A percentile compares a stretch with the other conserved stretches of the same genome.
These are phyloP conservation scores for Blastomyces parvus DNA, from an alignment of 2,329 filamentous ascomycete species.

Conservation along the genomic window DNA sequence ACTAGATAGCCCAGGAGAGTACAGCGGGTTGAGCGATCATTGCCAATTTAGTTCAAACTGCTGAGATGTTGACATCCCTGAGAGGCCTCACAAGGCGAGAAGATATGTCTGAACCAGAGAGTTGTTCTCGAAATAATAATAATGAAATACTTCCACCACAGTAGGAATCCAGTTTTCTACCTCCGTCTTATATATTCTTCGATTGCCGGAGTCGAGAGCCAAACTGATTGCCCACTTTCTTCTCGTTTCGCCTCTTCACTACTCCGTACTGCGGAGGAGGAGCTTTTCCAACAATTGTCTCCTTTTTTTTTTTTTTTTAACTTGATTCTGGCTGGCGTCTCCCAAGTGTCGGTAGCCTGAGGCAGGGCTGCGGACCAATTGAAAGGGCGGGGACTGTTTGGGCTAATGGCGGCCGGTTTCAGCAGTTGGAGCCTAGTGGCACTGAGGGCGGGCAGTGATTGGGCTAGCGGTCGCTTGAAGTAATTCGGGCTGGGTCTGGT, in stretches of 20 bases:
- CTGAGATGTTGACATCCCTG: background rate
- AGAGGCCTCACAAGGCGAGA: background rate
- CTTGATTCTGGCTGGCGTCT: background rate
- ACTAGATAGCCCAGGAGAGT: too few species aligned
- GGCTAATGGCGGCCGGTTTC: constrained; percentile 2
- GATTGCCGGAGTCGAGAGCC: background rate
- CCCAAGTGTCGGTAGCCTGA: constrained; percentile 2
- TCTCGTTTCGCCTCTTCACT: too few species aligned
- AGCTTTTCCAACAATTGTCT: background rate
- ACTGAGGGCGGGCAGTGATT: background rate
- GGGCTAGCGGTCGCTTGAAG: background rate
- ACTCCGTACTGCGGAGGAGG: too few species aligned
- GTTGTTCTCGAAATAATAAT: background rate
- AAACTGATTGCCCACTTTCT: background rate
- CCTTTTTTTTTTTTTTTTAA: too few species aligned
- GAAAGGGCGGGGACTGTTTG: background rate
- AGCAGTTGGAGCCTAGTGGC: background rate
- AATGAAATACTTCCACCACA: background rate
- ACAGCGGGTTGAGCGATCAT: background rate
- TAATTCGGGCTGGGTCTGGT: background rate
- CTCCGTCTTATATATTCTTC: background rate
- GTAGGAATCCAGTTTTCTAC: background rate
- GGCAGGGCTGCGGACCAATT: background rate
- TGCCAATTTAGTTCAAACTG: background rate
- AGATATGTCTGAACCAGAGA: background rate